A percentile compares a stretch with the other conserved stretches of the same genome.
These are phyloP conservation scores for Ascochyta viciae-villosae DNA, from an alignment of 2,329 filamentous ascomycete genomes.

Conservation along the genomic window DNA sequence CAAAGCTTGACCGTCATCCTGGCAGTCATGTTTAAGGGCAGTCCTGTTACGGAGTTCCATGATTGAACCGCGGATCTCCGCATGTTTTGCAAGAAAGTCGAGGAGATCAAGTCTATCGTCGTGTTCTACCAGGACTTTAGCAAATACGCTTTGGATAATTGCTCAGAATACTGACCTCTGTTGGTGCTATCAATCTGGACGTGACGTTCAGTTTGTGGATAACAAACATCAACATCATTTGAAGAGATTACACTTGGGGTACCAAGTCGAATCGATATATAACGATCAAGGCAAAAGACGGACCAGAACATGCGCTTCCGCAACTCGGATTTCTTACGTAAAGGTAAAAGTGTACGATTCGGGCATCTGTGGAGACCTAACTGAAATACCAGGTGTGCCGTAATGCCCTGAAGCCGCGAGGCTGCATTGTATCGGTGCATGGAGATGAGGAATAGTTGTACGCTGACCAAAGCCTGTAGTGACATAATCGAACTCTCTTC, in stretches of 20 bases:
- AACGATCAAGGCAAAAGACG: conserved; percentile 33
- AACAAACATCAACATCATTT: conserved; percentile 32
- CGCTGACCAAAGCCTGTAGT: conserved; percentile 33
- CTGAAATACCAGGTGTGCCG: conserved; percentile 31
- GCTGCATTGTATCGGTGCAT: conserved; percentile 38
- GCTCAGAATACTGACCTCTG: conserved; percentile 4
- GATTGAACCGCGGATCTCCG: conserved; percentile 31
- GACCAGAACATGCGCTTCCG: conserved; percentile 38
- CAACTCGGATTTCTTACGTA: conserved; percentile 25
- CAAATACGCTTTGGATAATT: no score
- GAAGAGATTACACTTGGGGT: conserved; percentile 29
- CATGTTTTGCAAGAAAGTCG: conserved; percentile 33
- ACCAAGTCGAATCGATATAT: conserved; percentile 33
- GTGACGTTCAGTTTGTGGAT: conserved; percentile 29
- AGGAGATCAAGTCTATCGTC: conserved; percentile 30
- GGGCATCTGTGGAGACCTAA: conserved; percentile 29
- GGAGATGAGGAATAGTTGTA: conserved; percentile 31
- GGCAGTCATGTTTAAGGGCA: no score
- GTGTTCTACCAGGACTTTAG: conserved; percentile 3
- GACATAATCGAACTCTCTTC: conserved; percentile 34
- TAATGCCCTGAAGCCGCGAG: conserved; percentile 30
- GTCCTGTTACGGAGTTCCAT: conserved; percentile 26
- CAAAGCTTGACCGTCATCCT: conserved; percentile 19
- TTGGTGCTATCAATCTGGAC: not conserved
- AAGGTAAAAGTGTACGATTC: not conserved